These are phyloP conservation scores for Exophiala phaeomuriformis DNA, from an alignment of 2,329 filamentous ascomycete species.

Conservation along the genomic window DNA sequence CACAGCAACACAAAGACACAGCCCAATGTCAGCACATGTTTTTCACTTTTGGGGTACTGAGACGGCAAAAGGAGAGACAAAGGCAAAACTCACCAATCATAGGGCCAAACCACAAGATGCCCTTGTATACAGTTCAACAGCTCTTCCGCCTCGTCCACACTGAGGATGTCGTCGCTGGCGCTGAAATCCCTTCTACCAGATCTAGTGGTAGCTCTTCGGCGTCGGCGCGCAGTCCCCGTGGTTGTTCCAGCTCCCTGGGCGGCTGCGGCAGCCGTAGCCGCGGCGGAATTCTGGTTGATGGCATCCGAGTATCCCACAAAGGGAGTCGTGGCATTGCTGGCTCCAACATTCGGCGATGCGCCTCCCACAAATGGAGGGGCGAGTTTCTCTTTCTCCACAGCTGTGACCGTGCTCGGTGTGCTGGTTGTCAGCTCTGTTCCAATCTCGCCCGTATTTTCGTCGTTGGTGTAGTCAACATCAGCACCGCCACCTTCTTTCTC, in stretches of 20 bases:
- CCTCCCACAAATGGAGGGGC: not conserved
- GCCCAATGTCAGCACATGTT: too few species aligned
- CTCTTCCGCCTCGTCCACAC: slow-evolving; percentile 69
- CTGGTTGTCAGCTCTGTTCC: slow-evolving; percentile 6
- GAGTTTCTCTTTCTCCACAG: slow-evolving; percentile 18
- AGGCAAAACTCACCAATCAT: slow-evolving; percentile 60
- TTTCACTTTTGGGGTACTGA: too few species aligned
- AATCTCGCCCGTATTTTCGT: not conserved
- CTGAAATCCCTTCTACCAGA: slow-evolving; percentile 43
- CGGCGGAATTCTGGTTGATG: slow-evolving; percentile 14
- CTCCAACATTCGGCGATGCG: too few species aligned
- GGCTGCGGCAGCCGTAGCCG: not conserved
- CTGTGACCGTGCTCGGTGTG: slow-evolving; percentile 13
- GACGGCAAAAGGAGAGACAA: too few species aligned
- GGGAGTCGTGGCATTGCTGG: too few species aligned
- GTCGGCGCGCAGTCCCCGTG: slow-evolving; percentile 30
- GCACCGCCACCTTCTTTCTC: slow-evolving; percentile 27
- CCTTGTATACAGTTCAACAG: slow-evolving; percentile 77
- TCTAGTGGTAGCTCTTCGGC: slow-evolving; percentile 41
- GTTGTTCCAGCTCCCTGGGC: not conserved
- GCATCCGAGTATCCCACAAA: slow-evolving; percentile 21
- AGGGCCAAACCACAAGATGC: slow-evolving; percentile 83
- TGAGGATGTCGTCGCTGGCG: slow-evolving; percentile 66
- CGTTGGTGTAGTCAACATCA: slow-evolving; percentile 13
- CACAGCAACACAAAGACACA: not conserved